phyloP scores from a whole-genome alignment of 2,329 filamentous ascomycete genomes.

The Dactylonectria estremocensis region DNA sequence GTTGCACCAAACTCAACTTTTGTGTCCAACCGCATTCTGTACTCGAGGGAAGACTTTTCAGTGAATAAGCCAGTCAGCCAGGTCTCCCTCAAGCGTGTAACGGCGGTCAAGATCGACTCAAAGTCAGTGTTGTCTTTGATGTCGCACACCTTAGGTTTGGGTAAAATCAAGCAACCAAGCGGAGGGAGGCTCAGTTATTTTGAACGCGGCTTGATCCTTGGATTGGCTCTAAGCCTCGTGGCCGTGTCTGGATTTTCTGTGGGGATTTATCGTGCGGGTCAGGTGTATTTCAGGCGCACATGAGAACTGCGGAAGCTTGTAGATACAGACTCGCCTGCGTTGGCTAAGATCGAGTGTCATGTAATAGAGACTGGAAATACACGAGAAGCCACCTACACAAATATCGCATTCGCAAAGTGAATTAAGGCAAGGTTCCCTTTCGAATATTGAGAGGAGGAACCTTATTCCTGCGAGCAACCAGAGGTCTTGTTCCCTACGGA shows the following conservation, averaged over 20 bases:
- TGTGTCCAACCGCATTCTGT: not conserved
- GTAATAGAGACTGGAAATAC: not conserved
- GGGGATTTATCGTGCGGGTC: not conserved
- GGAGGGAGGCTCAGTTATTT: conserved; percentile 9
- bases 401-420: not conserved
- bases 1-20: not conserved
- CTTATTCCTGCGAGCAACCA: not conserved
- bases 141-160: no score
- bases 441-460: not conserved
- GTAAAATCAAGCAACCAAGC: not conserved
- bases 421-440: not conserved
- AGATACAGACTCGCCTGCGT: not conserved
- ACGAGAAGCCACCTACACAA: not conserved
- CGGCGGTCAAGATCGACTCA: no score
- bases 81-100: not conserved
- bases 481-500: not conserved
- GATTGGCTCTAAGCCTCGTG: not conserved
- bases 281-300: not conserved
- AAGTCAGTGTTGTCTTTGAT: not conserved
- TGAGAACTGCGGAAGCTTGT: not conserved
- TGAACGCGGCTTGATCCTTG: conserved; percentile 4
- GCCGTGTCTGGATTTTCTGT: not conserved
- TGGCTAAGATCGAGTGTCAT: not conserved
- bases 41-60: conserved; percentile 1
- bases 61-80: not conserved